A percentile compares a stretch with the other conserved stretches of the same genome.
Evolutionary conservation across 1,284 basidiomycete genomes (phyloP).

Genomic region (Leccinum pachyderme): DNA sequence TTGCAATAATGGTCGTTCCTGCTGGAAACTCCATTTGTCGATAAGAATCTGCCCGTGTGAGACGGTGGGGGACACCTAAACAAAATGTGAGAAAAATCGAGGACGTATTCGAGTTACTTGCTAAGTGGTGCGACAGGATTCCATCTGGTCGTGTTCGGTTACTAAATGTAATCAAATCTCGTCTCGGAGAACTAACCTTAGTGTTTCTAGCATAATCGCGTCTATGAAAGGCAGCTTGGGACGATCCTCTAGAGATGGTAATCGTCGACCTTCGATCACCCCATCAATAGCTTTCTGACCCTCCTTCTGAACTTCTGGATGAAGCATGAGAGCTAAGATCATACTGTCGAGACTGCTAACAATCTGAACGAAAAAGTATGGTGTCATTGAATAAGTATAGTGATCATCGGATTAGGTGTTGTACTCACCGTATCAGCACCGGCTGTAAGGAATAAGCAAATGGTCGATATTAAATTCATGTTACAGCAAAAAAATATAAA

Average conservation of each 20-base stretch:
- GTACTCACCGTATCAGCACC: conserved; percentile 5
- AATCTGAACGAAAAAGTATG: background rate
- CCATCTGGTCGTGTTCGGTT: background rate
- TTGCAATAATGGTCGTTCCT: conserved; percentile 5
- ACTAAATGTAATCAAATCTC: background rate
- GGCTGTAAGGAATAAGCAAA: background rate
- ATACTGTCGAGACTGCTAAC: conserved; percentile 3
- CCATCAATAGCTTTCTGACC: conserved; percentile 1
- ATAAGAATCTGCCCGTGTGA: conserved; percentile 3
- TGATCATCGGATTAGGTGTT: background rate
- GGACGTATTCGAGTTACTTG: background rate
- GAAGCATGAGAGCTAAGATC: conserved; percentile 6
- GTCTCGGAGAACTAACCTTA: background rate
- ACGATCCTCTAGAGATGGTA: conserved; percentile 5
- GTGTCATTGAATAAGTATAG: background rate
- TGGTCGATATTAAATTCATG: background rate
- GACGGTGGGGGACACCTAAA: conserved; percentile 2
- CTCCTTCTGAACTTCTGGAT: conserved; percentile 3
- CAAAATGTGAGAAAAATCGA: background rate
- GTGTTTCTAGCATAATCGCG: conserved; percentile 1
- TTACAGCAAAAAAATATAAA: background rate
- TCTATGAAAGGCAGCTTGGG: conserved; percentile 2
- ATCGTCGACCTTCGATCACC: background rate
- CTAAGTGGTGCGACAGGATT: conserved; percentile 8
- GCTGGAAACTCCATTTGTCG: conserved; percentile 4